Percentiles rank a stretch among this genome's conserved stretches.
These are phyloP conservation scores for Naganishia friedmannii DNA, from an alignment of 768 basidiomycete species.

Conservation along the genomic window DNA sequence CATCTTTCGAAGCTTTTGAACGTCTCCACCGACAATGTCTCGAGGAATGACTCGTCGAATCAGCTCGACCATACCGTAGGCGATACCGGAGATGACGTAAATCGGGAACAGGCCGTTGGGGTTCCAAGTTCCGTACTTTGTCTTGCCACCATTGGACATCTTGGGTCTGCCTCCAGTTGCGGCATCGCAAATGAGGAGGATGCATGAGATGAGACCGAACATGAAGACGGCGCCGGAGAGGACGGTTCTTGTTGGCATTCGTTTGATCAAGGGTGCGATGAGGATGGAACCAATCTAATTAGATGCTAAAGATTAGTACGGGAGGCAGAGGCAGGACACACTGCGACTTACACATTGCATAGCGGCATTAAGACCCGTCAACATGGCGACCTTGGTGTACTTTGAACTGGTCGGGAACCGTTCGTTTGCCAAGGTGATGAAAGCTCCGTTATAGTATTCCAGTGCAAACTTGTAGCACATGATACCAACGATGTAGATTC, in stretches of 20 bases:
- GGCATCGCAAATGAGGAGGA: slow-evolving; percentile 45
- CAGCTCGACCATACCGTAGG: slow-evolving; percentile 48
- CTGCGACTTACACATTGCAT: slow-evolving; percentile 41
- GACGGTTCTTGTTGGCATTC: slow-evolving; percentile 41
- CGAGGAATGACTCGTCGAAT: slow-evolving; percentile 44
- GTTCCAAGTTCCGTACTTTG: slow-evolving; percentile 39
- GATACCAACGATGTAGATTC: slow-evolving; percentile 29
- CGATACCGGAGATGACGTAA: slow-evolving; percentile 41
- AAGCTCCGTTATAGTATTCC: slow-evolving; percentile 32
- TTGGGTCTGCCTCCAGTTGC: slow-evolving; percentile 35
- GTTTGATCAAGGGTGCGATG: slow-evolving; percentile 46
- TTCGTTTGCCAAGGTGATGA: slow-evolving; percentile 36
- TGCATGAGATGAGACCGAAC: slow-evolving; percentile 40
- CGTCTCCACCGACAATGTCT: slow-evolving; percentile 41
- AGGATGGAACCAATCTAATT: slow-evolving; percentile 36
- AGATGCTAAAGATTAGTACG: background rate
- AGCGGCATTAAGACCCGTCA: slow-evolving; percentile 40
- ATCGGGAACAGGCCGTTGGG: slow-evolving; percentile 39
- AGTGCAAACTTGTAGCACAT: slow-evolving; percentile 35
- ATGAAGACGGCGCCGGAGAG: slow-evolving; percentile 40
- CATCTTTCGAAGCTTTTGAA: slow-evolving; percentile 40
- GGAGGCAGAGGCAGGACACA: background rate
- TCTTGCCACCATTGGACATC: slow-evolving; percentile 28
- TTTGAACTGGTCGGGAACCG: slow-evolving; percentile 35
- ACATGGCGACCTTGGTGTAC: slow-evolving; percentile 41